A percentile compares a stretch with the other conserved stretches of the same genome.
phyloP scores from a whole-genome alignment of 495 filamentous ascomycete genomes.

The Neurospora sp. region DNA sequence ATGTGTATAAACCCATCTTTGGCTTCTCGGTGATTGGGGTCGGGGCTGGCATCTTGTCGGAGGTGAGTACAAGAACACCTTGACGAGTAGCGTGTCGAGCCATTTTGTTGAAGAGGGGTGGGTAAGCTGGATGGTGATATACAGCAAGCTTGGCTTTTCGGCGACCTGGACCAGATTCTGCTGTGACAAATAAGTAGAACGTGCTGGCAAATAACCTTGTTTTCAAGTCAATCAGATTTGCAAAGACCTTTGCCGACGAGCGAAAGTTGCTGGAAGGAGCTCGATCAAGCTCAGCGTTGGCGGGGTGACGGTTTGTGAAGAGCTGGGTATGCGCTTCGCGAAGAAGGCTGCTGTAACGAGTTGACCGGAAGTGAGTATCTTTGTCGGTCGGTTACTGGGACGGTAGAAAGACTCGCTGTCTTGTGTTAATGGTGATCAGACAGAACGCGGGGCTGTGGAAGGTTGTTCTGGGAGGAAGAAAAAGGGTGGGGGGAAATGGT shows the following conservation, averaged over 20 bases:
- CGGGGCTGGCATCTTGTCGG: constrained; percentile 2
- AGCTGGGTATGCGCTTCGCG: neutral
- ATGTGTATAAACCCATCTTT: constrained; percentile 18
- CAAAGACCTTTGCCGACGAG: neutral
- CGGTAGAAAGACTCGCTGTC: neutral
- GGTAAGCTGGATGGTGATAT: neutral
- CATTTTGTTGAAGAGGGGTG: constrained; percentile 2
- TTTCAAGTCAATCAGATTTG: neutral
- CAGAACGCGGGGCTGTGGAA: neutral
- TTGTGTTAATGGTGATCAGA: neutral
- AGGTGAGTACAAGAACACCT: neutral
- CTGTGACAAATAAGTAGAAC: neutral
- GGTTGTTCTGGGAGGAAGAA: neutral
- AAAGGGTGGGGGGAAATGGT: neutral
- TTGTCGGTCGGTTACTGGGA: neutral
- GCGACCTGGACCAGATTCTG: neutral
- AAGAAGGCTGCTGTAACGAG: neutral
- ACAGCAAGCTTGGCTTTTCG: neutral
- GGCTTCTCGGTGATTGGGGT: neutral
- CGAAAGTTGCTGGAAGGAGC: neutral
- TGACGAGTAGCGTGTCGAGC: neutral
- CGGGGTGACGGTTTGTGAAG: neutral
- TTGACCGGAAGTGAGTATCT: neutral
- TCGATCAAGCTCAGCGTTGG: neutral
- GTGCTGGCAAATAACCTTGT: neutral